Evolutionary conservation across 345 rosid species (phyloP).

Genomic region (Aethionema arabicum): DNA sequence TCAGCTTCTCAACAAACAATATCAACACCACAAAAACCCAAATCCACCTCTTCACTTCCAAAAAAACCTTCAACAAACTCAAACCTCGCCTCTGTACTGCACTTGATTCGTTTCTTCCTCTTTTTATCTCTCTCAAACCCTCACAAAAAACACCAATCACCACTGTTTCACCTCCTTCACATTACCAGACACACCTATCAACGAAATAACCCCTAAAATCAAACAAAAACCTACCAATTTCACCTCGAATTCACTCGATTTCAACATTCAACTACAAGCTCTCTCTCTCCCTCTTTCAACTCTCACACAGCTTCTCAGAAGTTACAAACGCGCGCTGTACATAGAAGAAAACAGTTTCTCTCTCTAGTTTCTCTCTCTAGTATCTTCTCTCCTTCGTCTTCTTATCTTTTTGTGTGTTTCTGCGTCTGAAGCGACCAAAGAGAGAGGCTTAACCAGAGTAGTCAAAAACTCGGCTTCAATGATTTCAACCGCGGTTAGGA

Average conservation of each 20-base stretch:
- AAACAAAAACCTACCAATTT: constrained; percentile 25
- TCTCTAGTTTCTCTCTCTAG: constrained; percentile 30
- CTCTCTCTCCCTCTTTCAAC: constrained; percentile 32
- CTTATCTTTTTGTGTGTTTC: constrained; percentile 32
- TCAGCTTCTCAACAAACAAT: constrained; percentile 3
- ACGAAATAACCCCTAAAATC: constrained; percentile 26
- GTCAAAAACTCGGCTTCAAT: constrained; percentile 57
- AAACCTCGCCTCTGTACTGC: constrained; percentile 10
- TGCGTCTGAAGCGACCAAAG: constrained; percentile 41
- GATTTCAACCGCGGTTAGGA: constrained; percentile 67
- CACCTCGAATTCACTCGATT: constrained; percentile 40
- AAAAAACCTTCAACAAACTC: background rate
- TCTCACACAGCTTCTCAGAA: constrained; percentile 15
- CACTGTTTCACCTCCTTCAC: constrained; percentile 33
- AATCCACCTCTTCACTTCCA: constrained; percentile 27
- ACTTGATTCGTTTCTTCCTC: constrained; percentile 18
- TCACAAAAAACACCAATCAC: constrained; percentile 6
- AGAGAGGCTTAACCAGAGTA: constrained; percentile 52
- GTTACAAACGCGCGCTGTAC: constrained; percentile 37
- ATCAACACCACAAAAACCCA: constrained; percentile 6
- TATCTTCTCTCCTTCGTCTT: constrained; percentile 19
- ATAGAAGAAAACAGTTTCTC: constrained; percentile 18
- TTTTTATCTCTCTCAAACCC: constrained; percentile 10
- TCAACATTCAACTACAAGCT: constrained; percentile 26
- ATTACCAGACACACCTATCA: constrained; percentile 21